Conservation (phyloP, 306 rosid genomes). For the Rubus idaeus region DNA sequence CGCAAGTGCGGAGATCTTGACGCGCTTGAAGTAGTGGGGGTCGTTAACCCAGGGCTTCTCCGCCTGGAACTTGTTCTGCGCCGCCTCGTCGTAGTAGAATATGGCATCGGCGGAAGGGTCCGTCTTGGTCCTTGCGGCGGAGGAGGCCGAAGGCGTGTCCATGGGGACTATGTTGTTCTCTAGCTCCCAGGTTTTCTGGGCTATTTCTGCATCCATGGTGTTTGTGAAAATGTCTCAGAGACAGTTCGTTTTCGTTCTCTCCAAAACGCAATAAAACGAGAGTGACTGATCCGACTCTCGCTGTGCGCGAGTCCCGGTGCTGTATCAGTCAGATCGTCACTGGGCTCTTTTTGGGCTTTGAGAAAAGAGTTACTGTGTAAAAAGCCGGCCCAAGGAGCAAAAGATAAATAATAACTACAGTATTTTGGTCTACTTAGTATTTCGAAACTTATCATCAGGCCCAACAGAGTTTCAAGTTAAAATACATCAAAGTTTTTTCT, state of each 20-base stretch:
- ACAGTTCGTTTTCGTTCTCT: no score
- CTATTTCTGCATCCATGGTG: conserved; percentile 56
- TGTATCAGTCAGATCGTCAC: neutral
- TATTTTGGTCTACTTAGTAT: no score
- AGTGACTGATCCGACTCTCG: no score
- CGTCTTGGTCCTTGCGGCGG: conserved; percentile 22
- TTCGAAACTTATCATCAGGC: no score
- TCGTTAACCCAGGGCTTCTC: conserved; percentile 87
- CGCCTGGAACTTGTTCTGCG: conserved; percentile 68
- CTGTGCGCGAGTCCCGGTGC: no score
- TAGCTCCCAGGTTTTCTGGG: conserved; percentile 91
- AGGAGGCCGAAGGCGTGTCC: conserved; percentile 48
- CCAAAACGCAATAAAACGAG: no score
- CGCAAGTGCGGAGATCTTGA: conserved; percentile 94
- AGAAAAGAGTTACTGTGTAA: no score
- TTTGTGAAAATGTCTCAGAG: no score
- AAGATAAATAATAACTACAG: no score
- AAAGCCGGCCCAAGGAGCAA: no score
- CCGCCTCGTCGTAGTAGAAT: conserved; percentile 82
- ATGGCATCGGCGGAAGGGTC: conserved; percentile 73
- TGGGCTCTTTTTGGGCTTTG: neutral
- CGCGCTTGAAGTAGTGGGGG: conserved; percentile 95
- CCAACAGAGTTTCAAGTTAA: no score
- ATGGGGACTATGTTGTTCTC: conserved; percentile 81
- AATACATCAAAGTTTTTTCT: no score